phyloP scores from a whole-genome alignment of 768 basidiomycete genomes.

The Russula abietina region DNA sequence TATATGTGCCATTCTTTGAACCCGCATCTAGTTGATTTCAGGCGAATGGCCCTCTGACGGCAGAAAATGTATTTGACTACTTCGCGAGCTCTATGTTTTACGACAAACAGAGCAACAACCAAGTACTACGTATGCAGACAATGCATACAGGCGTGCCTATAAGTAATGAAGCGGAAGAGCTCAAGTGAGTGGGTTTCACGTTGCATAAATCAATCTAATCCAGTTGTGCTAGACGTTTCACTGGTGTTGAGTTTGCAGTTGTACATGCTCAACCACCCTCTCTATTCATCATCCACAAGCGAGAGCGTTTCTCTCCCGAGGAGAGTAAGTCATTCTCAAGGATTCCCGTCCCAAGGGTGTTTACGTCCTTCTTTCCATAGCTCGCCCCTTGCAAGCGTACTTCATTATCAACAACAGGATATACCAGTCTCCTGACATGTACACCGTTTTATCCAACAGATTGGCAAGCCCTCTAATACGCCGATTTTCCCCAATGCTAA shows the following conservation, averaged over 20 bases:
- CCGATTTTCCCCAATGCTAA: background rate
- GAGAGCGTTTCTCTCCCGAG: constrained; percentile 75
- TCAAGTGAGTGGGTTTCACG: constrained; percentile 52
- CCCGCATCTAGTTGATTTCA: constrained; percentile 29
- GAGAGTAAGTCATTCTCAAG: constrained; percentile 50
- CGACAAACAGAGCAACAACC: constrained; percentile 91
- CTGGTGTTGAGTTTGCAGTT: constrained; percentile 81
- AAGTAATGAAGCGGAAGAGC: constrained; percentile 77
- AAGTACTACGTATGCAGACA: constrained; percentile 89
- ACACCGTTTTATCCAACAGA: constrained; percentile 77
- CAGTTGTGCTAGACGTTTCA: constrained; percentile 57
- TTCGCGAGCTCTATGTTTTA: constrained; percentile 90
- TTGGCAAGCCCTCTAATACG: constrained; percentile 44
- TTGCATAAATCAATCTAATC: background rate
- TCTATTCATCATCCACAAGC: constrained; percentile 86
- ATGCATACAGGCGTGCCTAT: constrained; percentile 75
- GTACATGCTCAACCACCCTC: constrained; percentile 75
- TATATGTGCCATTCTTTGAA: background rate
- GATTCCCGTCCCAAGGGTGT: constrained; percentile 1
- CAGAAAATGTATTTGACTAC: constrained; percentile 82
- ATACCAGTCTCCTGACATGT: constrained; percentile 82
- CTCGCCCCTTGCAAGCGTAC: constrained; percentile 72
- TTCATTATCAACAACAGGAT: constrained; percentile 87
- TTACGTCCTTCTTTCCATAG: constrained; percentile 30
- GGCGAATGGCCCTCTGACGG: constrained; percentile 72